Conservation (phyloP, 2,329 filamentous ascomycete species). For the Didymella pomorum region DNA sequence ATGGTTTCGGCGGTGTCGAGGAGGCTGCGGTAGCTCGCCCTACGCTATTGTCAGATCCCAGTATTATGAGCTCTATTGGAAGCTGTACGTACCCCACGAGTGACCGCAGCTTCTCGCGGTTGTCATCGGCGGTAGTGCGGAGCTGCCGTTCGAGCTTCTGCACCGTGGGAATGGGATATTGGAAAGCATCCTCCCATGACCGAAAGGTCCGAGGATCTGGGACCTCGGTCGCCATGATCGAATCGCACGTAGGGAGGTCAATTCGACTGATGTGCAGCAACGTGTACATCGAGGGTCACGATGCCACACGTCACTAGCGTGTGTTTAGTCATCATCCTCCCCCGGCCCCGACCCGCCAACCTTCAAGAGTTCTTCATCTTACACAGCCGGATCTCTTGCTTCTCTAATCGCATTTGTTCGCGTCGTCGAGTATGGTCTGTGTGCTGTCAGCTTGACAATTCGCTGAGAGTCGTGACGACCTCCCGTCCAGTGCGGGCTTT, state of each 20-base stretch:
- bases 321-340: constrained; percentile 16
- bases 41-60: constrained; percentile 34
- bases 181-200: constrained; percentile 73
- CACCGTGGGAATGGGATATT: constrained; percentile 69
- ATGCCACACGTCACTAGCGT: constrained; percentile 13
- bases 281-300: constrained; percentile 20
- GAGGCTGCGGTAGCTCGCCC: constrained; percentile 81
- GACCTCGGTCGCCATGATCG: constrained; percentile 61
- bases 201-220: constrained; percentile 65
- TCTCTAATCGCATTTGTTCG: no score
- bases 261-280: constrained; percentile 6
- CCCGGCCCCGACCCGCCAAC: no score
- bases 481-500: no score
- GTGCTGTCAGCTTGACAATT: no score
- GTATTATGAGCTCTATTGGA: not conserved
- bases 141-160: constrained; percentile 71
- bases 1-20: constrained; percentile 94
- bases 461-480: no score
- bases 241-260: not conserved
- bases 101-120: constrained; percentile 70
- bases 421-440: no score
- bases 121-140: constrained; percentile 67
- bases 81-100: constrained; percentile 66
- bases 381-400: no score
- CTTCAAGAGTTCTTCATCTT: no score